Evolutionary conservation across 2,329 filamentous ascomycete genomes (phyloP).

Genomic region (Fusarium cyanostomum): DNA sequence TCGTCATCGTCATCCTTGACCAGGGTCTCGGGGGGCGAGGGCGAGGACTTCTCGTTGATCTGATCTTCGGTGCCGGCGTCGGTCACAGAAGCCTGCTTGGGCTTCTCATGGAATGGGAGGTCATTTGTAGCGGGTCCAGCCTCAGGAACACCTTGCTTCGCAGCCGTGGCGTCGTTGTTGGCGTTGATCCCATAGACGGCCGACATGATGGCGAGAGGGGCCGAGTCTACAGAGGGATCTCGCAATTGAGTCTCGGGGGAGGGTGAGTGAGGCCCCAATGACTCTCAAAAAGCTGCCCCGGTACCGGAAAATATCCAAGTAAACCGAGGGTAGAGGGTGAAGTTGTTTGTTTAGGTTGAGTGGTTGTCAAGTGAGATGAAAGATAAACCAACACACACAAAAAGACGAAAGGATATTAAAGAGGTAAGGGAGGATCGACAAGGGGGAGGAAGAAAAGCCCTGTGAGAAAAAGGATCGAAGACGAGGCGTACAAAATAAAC

Average conservation of each 20-base stretch:
- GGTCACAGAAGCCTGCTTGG: slow-evolving; percentile 51
- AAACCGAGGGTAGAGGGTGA: background rate
- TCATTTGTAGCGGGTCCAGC: slow-evolving; percentile 38
- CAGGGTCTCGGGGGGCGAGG: slow-evolving; percentile 42
- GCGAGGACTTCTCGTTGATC: slow-evolving; percentile 40
- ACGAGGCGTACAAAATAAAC: slow-evolving; percentile 20
- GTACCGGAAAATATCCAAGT: slow-evolving; percentile 3
- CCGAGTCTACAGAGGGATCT: slow-evolving; percentile 23
- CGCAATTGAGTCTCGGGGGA: slow-evolving; percentile 26
- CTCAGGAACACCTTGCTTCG: slow-evolving; percentile 53
- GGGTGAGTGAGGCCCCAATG: slow-evolving; percentile 9
- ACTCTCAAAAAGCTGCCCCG: background rate
- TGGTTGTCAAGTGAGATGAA: background rate
- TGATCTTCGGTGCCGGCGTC: slow-evolving; percentile 45
- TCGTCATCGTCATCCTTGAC: slow-evolving; percentile 46
- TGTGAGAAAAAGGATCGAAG: background rate
- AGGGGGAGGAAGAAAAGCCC: slow-evolving; percentile 5
- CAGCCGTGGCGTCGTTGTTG: slow-evolving; percentile 61
- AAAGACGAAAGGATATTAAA: slow-evolving; percentile 24
- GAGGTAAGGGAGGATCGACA: slow-evolving; percentile 38
- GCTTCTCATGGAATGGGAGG: slow-evolving; percentile 24
- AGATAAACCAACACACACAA: slow-evolving; percentile 9
- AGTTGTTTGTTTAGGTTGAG: slow-evolving; percentile 5
- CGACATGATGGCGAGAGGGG: slow-evolving; percentile 35
- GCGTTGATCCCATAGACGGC: slow-evolving; percentile 44